Evolutionary conservation across 108 stramenopile species (phyloP).

Genomic region (Nitzschia putrida): DNA sequence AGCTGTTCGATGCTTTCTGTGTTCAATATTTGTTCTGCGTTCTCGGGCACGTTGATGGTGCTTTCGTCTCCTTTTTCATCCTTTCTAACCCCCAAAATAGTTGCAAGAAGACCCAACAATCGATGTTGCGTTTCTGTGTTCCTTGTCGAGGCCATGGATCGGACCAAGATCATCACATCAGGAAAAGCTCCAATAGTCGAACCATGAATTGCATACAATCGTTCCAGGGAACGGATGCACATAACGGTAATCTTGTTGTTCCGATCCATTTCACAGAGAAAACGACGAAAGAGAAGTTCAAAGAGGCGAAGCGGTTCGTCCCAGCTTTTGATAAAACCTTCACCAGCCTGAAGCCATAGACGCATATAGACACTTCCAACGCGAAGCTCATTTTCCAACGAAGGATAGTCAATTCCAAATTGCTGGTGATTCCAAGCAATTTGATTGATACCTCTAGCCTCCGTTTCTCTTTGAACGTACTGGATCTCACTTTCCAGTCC

Average conservation of each 20-base stretch:
- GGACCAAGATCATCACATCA: slow-evolving; percentile 73
- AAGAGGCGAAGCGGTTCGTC: slow-evolving; percentile 74
- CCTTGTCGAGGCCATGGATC: slow-evolving; percentile 62
- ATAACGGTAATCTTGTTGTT: slow-evolving; percentile 64
- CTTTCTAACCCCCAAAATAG: slow-evolving; percentile 55
- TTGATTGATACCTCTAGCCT: slow-evolving; percentile 49
- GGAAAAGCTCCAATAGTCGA: slow-evolving; percentile 64
- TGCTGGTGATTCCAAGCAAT: slow-evolving; percentile 87
- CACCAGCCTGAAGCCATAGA: slow-evolving; percentile 74
- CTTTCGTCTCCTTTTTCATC: slow-evolving; percentile 40
- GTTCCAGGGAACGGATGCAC: slow-evolving; percentile 68
- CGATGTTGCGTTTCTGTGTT: slow-evolving; percentile 74
- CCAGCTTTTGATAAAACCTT: slow-evolving; percentile 67
- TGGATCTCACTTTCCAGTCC: slow-evolving; percentile 72
- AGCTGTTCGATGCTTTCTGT: slow-evolving; percentile 61
- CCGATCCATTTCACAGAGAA: slow-evolving; percentile 74
- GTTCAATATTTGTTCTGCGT: slow-evolving; percentile 74
- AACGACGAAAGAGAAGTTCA: slow-evolving; percentile 70
- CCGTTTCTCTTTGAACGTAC: slow-evolving; percentile 55
- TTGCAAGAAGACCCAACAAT: slow-evolving; percentile 60
- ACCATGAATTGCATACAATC: slow-evolving; percentile 67
- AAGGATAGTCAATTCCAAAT: slow-evolving; percentile 77
- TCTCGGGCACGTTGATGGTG: slow-evolving; percentile 54
- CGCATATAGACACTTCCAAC: slow-evolving; percentile 81
- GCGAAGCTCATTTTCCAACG: slow-evolving; percentile 57